Conservation (phyloP, 2,329 filamentous ascomycete genomes). For the Calonectria naviculata region DNA sequence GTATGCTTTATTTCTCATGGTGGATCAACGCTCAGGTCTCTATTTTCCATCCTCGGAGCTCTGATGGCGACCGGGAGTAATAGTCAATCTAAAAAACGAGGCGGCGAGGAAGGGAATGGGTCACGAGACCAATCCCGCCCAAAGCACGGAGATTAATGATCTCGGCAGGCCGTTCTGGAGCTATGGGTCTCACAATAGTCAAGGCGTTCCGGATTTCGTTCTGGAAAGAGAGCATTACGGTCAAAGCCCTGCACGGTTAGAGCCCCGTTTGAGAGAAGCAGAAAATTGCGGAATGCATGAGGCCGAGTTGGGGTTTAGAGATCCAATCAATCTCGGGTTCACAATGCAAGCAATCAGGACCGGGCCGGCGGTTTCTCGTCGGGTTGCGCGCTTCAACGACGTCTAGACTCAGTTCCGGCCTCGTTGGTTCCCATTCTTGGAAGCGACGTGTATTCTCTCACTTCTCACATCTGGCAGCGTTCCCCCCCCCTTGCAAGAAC, state of each 20-base stretch:
- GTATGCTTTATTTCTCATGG: neutral
- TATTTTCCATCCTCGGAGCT: neutral
- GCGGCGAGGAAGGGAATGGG: neutral
- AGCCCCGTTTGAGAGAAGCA: neutral
- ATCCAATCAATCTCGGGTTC: neutral
- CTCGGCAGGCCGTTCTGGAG: neutral
- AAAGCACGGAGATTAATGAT: neutral
- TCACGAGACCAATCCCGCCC: neutral
- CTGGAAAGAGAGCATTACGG: constrained; percentile 11
- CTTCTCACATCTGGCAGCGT: constrained; percentile 18
- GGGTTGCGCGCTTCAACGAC: constrained; percentile 11
- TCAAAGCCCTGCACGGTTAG: neutral
- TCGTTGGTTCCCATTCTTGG: neutral
- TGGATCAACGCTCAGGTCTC: neutral
- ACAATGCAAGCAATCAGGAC: constrained; percentile 7
- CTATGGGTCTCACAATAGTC: neutral
- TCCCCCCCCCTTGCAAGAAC: neutral
- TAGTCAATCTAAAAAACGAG: neutral
- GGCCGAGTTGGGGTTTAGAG: neutral
- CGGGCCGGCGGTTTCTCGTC: constrained; percentile 11
- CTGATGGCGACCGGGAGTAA: neutral
- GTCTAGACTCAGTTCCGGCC: neutral
- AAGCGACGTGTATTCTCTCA: constrained; percentile 9
- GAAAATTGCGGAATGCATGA: neutral
- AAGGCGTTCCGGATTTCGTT: constrained; percentile 5